Base-by-base conservation (phyloP, 257 asterid genomes). In the Nicotiana paniculata region DNA sequence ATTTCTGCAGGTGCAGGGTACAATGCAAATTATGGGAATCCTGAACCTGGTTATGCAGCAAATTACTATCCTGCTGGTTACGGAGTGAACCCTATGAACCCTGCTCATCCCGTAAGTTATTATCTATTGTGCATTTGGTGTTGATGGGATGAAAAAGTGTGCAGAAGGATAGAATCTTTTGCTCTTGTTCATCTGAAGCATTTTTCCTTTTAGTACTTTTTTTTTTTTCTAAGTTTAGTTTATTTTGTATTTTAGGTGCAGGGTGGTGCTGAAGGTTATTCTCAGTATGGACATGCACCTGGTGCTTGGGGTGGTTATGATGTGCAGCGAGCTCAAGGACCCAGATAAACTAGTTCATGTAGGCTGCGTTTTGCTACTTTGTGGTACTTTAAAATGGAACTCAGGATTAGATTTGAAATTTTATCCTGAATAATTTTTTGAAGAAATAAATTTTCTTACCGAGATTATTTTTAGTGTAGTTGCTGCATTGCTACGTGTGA, bases 301-400 rank as follows among this genome's bases (percentile, higher is more conserved):
- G 93, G 90, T 86, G 85, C 91, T 72, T 95, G 97, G 97, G 93
- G 92, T 74, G 88, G 91, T 68, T 92, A 92, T 78, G 96, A 91
- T 64, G 48, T 86, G 32, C 97, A 89, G 83, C 89, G 87, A 81
- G 84, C 92, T 88, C 98, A 89, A 83, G 94, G 95, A 80, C 93
- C 95, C 85, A 87, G 97, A 91, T 93, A 87, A 85, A 80, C 80
- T 67, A 68, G 77, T 83, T 80, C 81, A 65, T 82, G 81, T 81
- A 55, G 86, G 86, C 80, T 35, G 68, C 74, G 62, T 81, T 84
- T 79, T 74, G 18, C 78, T 66, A 82, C 77, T 61, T 77, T 68
- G 87, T 53, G 90, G 90, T 90, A 89, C 83, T 69, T 79, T 62
- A 30, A 70, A 57, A 67, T 58, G 82, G 68, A 81, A 77, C 81